phyloP scores from a whole-genome alignment of 441 rosid species.

The Adansonia madagascariensis region DNA sequence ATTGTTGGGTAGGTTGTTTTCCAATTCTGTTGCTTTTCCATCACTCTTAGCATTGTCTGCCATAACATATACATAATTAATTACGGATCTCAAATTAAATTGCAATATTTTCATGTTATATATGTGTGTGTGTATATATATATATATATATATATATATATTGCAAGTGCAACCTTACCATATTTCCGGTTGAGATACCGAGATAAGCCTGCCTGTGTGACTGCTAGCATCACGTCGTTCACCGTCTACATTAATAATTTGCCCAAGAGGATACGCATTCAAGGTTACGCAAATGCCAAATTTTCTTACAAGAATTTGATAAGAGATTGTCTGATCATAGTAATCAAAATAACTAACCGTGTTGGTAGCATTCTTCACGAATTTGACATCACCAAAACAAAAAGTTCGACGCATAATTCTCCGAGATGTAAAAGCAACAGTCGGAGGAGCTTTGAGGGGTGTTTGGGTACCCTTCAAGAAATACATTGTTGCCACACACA shows the following conservation, averaged over 20 bases:
- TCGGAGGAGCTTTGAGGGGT: slow-evolving; percentile 26
- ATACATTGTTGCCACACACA: slow-evolving; percentile 28
- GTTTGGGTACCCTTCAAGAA: slow-evolving; percentile 35
- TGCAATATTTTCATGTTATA: background rate
- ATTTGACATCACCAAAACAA: slow-evolving; percentile 37
- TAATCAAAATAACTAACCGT: background rate
- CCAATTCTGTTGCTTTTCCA: background rate
- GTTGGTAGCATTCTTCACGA: slow-evolving; percentile 33
- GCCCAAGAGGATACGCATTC: background rate
- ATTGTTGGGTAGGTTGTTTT: slow-evolving; percentile 28
- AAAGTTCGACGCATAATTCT: slow-evolving; percentile 32
- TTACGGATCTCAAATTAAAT: background rate
- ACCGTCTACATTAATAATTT: slow-evolving; percentile 27
- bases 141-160: too few species aligned
- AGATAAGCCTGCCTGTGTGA: slow-evolving; percentile 40
- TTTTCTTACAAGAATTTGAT: background rate
- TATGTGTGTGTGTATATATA: background rate
- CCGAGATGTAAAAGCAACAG: slow-evolving; percentile 17
- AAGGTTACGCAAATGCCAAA: background rate
- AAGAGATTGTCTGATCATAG: background rate
- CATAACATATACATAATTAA: background rate
- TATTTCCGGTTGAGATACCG: slow-evolving; percentile 38
- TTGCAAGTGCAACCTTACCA: slow-evolving; percentile 18
- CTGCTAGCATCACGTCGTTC: slow-evolving; percentile 34
- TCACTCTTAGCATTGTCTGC: background rate